Conservation (phyloP, 768 basidiomycete species). For the Dentipellis fragilis region DNA sequence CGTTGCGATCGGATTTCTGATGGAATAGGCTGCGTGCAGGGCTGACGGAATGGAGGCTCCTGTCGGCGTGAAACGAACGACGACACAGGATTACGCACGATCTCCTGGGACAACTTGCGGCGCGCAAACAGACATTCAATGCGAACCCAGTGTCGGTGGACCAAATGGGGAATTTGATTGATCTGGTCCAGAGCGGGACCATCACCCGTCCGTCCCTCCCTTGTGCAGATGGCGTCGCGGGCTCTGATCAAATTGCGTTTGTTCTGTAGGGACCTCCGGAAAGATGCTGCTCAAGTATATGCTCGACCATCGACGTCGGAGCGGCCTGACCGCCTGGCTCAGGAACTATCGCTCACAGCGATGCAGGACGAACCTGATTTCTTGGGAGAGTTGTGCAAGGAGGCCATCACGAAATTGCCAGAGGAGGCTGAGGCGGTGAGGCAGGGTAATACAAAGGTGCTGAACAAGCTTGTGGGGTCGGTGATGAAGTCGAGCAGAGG, state of each 20-base stretch:
- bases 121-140: constrained; percentile 42
- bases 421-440: constrained; percentile 55
- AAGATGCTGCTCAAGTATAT: constrained; percentile 69
- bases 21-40: neutral
- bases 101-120: constrained; percentile 67
- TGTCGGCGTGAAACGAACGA: neutral
- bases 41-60: neutral
- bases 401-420: constrained; percentile 59
- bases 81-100: constrained; percentile 76
- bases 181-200: constrained; percentile 51
- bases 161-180: constrained; percentile 71
- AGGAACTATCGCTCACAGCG: constrained; percentile 37
- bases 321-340: constrained; percentile 33
- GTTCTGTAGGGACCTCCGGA: constrained; percentile 57
- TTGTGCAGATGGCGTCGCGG: neutral
- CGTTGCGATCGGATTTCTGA: constrained; percentile 13
- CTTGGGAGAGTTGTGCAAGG: constrained; percentile 44
- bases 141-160: constrained; percentile 48
- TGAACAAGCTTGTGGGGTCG: constrained; percentile 74
- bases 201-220: constrained; percentile 51
- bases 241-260: constrained; percentile 4
- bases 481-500: constrained; percentile 82
- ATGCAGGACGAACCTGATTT: constrained; percentile 23
- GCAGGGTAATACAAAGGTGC: constrained; percentile 62
- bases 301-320: constrained; percentile 35